Conservation (phyloP, 805 yeast species). For the Metschnikowia kofuensis region DNA sequence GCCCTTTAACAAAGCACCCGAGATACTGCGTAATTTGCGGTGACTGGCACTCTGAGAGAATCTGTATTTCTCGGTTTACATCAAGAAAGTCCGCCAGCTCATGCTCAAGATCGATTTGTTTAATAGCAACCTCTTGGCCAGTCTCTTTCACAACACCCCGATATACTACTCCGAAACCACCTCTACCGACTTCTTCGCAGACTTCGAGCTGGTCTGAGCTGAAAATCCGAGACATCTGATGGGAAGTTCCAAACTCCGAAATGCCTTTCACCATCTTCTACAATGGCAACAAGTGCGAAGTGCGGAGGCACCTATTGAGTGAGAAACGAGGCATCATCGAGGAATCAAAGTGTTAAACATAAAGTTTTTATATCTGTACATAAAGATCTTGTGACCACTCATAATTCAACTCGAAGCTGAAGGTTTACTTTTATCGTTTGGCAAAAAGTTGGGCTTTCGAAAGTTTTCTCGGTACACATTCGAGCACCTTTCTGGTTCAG, state of each 20-base stretch:
- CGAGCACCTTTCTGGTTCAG: too few relatives aligned
- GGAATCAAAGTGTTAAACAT: background rate
- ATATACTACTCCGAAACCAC: conserved; percentile 78
- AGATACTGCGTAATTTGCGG: conserved; percentile 62
- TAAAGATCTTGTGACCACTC: too few relatives aligned
- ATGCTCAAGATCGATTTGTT: conserved; percentile 69
- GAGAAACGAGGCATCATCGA: background rate
- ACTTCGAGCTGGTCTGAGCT: conserved; percentile 41
- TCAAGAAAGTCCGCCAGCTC: conserved; percentile 64
- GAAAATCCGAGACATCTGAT: conserved; percentile 17
- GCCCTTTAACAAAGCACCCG: conserved; percentile 69
- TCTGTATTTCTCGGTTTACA: conserved; percentile 68
- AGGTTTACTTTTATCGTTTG: too few relatives aligned
- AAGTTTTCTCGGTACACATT: too few relatives aligned
- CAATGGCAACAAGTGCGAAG: conserved; percentile 1
- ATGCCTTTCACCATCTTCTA: too few relatives aligned
- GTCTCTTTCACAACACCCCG: conserved; percentile 51
- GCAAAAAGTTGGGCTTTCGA: too few relatives aligned
- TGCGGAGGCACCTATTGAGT: conserved; percentile 4
- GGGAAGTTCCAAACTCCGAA: too few relatives aligned
- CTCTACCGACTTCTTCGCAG: conserved; percentile 63
- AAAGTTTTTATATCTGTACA: too few relatives aligned
- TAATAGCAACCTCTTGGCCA: conserved; percentile 50
- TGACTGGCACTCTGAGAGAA: conserved; percentile 63
- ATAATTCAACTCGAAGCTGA: too few relatives aligned